These are phyloP conservation scores for Colletotrichum sansevieriae DNA, from an alignment of 2,329 filamentous ascomycete genomes.

Conservation along the genomic window DNA sequence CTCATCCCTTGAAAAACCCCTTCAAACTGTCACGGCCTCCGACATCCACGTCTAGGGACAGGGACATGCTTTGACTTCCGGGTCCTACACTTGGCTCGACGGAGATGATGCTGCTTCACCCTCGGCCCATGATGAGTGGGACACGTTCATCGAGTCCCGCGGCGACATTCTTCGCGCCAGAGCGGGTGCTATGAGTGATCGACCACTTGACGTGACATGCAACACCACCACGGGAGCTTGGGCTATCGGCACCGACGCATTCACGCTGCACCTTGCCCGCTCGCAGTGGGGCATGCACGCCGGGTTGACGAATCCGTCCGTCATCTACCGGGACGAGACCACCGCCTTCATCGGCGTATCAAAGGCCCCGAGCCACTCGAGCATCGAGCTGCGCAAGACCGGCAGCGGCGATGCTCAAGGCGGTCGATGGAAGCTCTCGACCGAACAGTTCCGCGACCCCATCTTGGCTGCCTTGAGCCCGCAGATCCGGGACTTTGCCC, in stretches of 20 bases:
- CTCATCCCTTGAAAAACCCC: too few relatives aligned
- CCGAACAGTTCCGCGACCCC: background rate
- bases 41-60: background rate
- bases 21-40: too few relatives aligned
- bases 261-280: background rate
- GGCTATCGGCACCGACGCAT: background rate
- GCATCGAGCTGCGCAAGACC: background rate
- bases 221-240: background rate
- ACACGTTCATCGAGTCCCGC: background rate
- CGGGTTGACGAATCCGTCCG: background rate
- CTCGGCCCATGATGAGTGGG: background rate
- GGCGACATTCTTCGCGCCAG: background rate
- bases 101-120: background rate
- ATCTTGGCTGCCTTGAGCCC: conserved; percentile 11
- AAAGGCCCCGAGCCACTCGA: background rate
- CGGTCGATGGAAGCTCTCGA: background rate
- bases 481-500: background rate
- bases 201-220: background rate
- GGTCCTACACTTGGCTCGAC: background rate
- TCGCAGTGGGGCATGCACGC: background rate
- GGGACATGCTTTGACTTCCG: background rate
- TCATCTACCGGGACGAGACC: conserved; percentile 1
- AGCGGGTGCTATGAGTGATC: background rate
- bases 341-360: background rate
- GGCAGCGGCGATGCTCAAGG: background rate